Conservation (phyloP, 169 alveolate genomes). For the Sarcocystis neurona region DNA sequence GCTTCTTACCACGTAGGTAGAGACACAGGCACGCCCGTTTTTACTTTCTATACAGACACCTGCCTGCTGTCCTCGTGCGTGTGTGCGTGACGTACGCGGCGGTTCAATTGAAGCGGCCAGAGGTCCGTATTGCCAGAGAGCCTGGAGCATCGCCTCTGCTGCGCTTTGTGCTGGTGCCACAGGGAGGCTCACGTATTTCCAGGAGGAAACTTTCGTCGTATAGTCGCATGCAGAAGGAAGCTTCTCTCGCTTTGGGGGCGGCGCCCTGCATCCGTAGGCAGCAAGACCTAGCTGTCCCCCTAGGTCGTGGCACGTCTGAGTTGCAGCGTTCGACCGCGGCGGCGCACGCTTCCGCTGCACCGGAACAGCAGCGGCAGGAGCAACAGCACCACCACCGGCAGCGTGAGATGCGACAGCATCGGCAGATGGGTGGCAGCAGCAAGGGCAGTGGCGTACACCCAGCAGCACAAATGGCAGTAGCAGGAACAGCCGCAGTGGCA, state of each 20-base stretch:
- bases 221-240: background rate
- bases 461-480: no score
- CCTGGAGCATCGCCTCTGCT: conserved; percentile 28
- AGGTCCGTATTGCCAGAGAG: conserved; percentile 47
- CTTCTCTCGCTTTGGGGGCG: conserved; percentile 10
- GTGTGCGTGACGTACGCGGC: conserved; percentile 23
- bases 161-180: no score
- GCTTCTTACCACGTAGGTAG: background rate
- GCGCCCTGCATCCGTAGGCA: conserved; percentile 28
- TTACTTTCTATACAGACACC: no score
- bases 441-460: no score
- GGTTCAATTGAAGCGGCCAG: conserved; percentile 50
- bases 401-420: no score
- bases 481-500: no score
- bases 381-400: background rate
- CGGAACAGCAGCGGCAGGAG: background rate
- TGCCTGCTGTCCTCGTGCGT: no score
- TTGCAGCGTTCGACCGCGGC: background rate
- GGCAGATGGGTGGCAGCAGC: no score
- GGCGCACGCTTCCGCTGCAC: background rate
- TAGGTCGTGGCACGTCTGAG: conserved; percentile 50
- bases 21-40: background rate
- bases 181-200: conserved; percentile 40
- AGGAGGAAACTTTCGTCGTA: background rate
- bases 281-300: conserved; percentile 52